These are phyloP conservation scores for Aspergillus campestris DNA, from an alignment of 495 filamentous ascomycete genomes.

Conservation along the genomic window DNA sequence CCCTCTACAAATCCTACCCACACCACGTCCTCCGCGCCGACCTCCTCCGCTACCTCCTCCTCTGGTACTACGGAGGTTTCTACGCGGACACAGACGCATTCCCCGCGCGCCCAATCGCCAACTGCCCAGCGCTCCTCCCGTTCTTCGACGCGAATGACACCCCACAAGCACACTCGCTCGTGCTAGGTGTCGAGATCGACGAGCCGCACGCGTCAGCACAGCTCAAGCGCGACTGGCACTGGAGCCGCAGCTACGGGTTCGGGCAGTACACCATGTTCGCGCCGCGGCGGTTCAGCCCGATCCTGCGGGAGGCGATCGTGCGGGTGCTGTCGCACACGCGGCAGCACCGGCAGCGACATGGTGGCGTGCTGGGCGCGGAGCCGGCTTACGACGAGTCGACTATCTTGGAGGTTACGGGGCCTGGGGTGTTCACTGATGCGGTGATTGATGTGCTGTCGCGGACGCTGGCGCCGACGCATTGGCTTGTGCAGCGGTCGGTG, in stretches of 20 bases:
- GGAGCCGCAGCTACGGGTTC: conserved; percentile 31
- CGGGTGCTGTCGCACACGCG: conserved; percentile 30
- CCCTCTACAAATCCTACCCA: conserved; percentile 25
- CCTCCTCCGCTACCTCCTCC: conserved; percentile 40
- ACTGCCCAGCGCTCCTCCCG: conserved; percentile 21
- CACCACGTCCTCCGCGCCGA: conserved; percentile 36
- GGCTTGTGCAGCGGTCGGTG: conserved; percentile 19
- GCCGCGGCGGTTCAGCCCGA: conserved; percentile 31
- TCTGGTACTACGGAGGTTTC: conserved; percentile 44
- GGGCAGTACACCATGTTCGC: conserved; percentile 35
- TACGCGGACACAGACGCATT: conserved; percentile 44
- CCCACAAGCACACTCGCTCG: conserved; percentile 23
- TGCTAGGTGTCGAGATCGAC: conserved; percentile 34
- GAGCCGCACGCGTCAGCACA: conserved; percentile 29
- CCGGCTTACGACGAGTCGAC: conserved; percentile 20
- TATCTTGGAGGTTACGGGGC: conserved; percentile 30
- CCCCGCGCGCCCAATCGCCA: conserved; percentile 22
- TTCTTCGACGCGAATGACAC: conserved; percentile 5
- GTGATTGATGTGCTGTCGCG: conserved; percentile 30
- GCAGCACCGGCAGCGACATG: conserved; percentile 12
- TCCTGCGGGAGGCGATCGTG: conserved; percentile 29
- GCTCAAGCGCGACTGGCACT: conserved; percentile 31
- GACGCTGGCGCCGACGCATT: conserved; percentile 23
- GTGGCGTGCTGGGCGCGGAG: conserved; percentile 1
- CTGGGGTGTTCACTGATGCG: conserved; percentile 34